Evolutionary conservation across 306 rosid genomes (phyloP), one percentile per base, ranked within the genome.

Genomic region (Spatholobus suberectus): DNA sequence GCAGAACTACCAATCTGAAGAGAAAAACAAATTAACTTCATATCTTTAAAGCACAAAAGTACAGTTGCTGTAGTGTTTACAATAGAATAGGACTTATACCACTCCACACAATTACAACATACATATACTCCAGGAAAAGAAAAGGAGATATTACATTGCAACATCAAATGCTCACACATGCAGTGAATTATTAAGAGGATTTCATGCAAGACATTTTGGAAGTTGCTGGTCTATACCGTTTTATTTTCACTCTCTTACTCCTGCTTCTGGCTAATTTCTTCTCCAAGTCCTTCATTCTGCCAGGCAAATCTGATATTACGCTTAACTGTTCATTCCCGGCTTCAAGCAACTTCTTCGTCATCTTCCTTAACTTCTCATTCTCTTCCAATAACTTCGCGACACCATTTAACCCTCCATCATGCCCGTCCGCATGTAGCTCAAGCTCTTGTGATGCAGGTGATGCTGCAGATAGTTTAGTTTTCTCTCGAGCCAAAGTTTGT

Each of bases 261-360:
- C 10, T 89, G 83, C 73, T 89, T 76, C n/a, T 89, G 1, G 88
- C 89, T 63, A 92, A 3, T 85, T 83, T 91, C 69, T 86, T 89
- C 89, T 94, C 98, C 83, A 94, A 75, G 18, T 89, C 91, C 76
- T 85, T 90, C 75, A 94, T 96, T 81, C 90, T 90, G 2, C 86
- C 87, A 8, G 75, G 91, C 63, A 94, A 84, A 57, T 75, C 67
- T 34, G 96, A 81, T 54, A 94, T 94, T 0, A 87, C 89, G 75
- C 67, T 82, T 8, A 91, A 5, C 73, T 94, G 98, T 24, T 89
- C 82, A 37, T 91, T 90, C 37, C 97, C 96, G 3, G 89, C 89
- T 70, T 85, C 91, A 59, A 92, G 75, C 72, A 94, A 75, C 82
- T 89, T 90, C 80, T 78, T 81, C 92, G 89, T 80, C 91, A 87